Evolutionary conservation across 495 filamentous ascomycete species (phyloP).

Genomic region (Daldinia caldariorum): DNA sequence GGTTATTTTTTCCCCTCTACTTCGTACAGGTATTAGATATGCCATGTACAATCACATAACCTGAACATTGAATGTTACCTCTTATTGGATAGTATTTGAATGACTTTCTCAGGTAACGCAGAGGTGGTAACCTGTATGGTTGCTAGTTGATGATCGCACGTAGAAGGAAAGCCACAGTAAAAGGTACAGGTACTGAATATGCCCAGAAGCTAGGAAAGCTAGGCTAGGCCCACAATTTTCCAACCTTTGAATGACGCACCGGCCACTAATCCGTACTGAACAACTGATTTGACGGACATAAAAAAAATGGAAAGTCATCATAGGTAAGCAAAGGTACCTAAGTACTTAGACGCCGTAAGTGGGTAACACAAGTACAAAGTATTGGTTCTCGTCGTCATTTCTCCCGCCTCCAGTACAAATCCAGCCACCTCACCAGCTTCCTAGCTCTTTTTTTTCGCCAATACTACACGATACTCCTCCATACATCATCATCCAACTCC

Average conservation of each 20-base stretch:
- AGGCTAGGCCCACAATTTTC: slow-evolving; percentile 15
- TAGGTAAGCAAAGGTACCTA: slow-evolving; percentile 9
- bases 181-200: too few species aligned
- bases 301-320: slow-evolving; percentile 1
- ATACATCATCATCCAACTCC: not conserved
- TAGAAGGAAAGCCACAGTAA: not conserved
- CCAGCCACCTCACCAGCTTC: slow-evolving; percentile 46
- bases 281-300: too few species aligned
- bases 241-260: slow-evolving; percentile 35
- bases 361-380: slow-evolving; percentile 19
- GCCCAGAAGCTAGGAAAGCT: slow-evolving; percentile 14
- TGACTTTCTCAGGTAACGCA: too few species aligned
- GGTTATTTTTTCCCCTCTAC: too few species aligned
- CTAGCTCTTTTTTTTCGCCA: slow-evolving; percentile 17
- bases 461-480: slow-evolving; percentile 26
- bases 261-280: slow-evolving; percentile 1
- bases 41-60: too few species aligned
- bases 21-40: too few species aligned
- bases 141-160: too few species aligned
- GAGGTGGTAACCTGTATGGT: too few species aligned
- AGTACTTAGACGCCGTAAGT: not conserved
- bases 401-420: slow-evolving; percentile 41
- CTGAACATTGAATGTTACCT: too few species aligned
- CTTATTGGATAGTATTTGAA: too few species aligned
- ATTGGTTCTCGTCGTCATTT: slow-evolving; percentile 40